Evolutionary conservation across 1,284 basidiomycete species (phyloP), one percentile per base, ranked within the genome.

Genomic region (Cutaneotrichosporon mucoides): DNA sequence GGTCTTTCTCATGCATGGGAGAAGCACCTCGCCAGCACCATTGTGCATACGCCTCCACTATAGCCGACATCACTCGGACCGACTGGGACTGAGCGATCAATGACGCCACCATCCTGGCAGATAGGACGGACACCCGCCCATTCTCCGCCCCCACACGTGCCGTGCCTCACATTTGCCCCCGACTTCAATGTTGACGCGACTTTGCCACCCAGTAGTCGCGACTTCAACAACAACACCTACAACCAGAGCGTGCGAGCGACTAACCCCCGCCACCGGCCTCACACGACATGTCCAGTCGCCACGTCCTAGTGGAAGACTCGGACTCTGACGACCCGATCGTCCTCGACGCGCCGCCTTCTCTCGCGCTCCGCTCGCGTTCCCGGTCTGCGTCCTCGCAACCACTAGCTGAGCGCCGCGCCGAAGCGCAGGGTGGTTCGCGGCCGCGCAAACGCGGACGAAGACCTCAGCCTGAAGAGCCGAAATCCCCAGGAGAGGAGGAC

Each of bases 311-410:
- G 10, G 37, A 33, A 40, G 47, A 50, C 47, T 54, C 45, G 11
- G 55, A 55, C 56, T 66, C 66, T n/a, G 66, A 68, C 47, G 66
- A 63, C 53, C 66, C 64, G 1, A 33, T 66, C 13, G 15, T 56
- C 33, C 56, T 68, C 35, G 60, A 59, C 3, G 45, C 61, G 1
- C 60, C 62, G 13, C 37, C 55, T 24, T 24, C 24, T 24, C 24
- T 24, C 35, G 12, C 41, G 7, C 2, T 16, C 10, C 9, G 13
- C 6, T 15, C 44, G 13, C 35, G 38, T 6, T 15, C 47, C n/a
- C 36, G 36, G 5, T 40, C 49, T 8, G 13, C 40, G 41, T 48
- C 55, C 15, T 34, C 46, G 10, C 46, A 36, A 12, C 33, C 46
- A 5, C 44, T 45, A 9, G 9, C 48, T 10, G 36, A 24, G 24